Base-by-base conservation (phyloP, 73 alveolate genomes). In the Stentor coeruleus region DNA sequence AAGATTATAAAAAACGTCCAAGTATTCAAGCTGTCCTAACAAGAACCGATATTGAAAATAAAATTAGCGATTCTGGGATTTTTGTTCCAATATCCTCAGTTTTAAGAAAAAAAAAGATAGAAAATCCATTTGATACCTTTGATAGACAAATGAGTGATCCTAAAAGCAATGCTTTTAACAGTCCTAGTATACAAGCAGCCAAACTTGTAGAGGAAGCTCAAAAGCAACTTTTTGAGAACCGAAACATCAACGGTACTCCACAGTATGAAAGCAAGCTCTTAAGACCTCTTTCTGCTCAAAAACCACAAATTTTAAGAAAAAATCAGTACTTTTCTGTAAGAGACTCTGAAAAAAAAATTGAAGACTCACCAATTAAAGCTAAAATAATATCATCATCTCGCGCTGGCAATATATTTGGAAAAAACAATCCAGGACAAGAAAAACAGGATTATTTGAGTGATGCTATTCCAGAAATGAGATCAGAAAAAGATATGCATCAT, bases 1-100 rank as follows among this genome's bases (percentile, higher is more conserved):
- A 88, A 76, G 98, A 97, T 36, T 92, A 92, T 35, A 93, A 84
- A 74, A 88, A 86, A 74, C 86, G 99, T 76, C 99, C 99, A 41
- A 92, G 66, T 49, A 49, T 49, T 49, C 66, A 49, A 20, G 20
- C 28, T 49, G 6, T 49, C 6, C 66, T 49, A 20, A 11, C 20
- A 20, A 49, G 66, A 49, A 49, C 6, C 66, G 66, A 49, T 49
- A 11, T 49, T 49, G 66, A 49, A 49, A 20, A 20, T 6, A 49
- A 49, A 49, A 49, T 49, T 49, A 6, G 20, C 6, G 66, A 49
- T 6, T 49, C 20, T 49, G 6, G 28, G 66, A 49, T 49, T 49
- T 20, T 11, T 11, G 66, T 49, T 11, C 66, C 66, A 20, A 11
- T 49, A 11, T 11, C 6, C 20, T 49, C 66, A 49, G 66, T 49